Evolutionary conservation across 495 filamentous ascomycete species (phyloP).

Genomic region (Podospora pseudoanserina): DNA sequence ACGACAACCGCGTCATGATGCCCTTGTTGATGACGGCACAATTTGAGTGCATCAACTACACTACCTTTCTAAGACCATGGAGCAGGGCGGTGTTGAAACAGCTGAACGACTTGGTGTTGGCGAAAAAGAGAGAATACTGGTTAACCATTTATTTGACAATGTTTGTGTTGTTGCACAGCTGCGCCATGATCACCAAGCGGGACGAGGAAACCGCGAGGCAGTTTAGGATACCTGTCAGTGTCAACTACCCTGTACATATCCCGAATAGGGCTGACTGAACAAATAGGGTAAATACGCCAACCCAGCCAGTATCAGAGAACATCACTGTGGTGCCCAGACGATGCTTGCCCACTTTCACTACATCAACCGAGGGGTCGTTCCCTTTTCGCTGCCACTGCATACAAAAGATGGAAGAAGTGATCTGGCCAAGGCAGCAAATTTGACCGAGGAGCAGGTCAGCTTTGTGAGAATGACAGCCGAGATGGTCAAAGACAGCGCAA

Average conservation of each 20-base stretch:
- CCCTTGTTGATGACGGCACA: slow-evolving; percentile 30
- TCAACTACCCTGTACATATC: neutral
- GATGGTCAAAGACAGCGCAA: slow-evolving; percentile 15
- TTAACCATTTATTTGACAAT: slow-evolving; percentile 28
- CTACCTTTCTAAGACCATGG: slow-evolving; percentile 25
- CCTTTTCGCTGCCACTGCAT: slow-evolving; percentile 21
- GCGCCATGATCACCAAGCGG: slow-evolving; percentile 26
- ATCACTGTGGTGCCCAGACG: slow-evolving; percentile 39
- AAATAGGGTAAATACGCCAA: slow-evolving; percentile 22
- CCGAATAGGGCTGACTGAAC: neutral
- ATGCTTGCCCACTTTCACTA: slow-evolving; percentile 45
- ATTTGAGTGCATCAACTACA: slow-evolving; percentile 32
- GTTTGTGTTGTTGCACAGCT: slow-evolving; percentile 32
- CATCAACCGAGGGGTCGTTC: slow-evolving; percentile 37
- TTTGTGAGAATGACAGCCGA: slow-evolving; percentile 26
- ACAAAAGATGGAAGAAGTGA: slow-evolving; percentile 15
- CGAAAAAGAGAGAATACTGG: slow-evolving; percentile 31
- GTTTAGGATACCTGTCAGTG: slow-evolving; percentile 20
- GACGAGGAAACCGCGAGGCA: slow-evolving; percentile 26
- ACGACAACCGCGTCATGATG: slow-evolving; percentile 20
- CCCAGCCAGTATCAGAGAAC: slow-evolving; percentile 22
- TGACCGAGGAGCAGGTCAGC: slow-evolving; percentile 22
- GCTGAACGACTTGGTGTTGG: slow-evolving; percentile 28
- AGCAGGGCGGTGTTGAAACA: slow-evolving; percentile 29
- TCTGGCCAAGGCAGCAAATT: slow-evolving; percentile 24